Evolutionary conservation across 1,284 basidiomycete genomes (phyloP).

Genomic region (Boletus holoroseus): DNA sequence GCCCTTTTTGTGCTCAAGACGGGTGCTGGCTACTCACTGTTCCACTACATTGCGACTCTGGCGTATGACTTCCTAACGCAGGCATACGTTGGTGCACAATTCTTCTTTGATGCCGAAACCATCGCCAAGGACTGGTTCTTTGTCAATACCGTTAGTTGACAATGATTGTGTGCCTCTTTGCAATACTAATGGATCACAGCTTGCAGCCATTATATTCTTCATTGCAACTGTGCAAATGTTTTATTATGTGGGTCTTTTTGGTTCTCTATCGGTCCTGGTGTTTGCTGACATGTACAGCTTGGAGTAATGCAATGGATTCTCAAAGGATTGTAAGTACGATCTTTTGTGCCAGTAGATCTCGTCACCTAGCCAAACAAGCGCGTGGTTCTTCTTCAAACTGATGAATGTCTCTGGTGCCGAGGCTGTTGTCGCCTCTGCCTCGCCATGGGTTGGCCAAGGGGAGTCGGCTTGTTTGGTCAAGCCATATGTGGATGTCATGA

Average conservation of each 20-base stretch:
- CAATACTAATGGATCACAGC: constrained; percentile 35
- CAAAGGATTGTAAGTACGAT: constrained; percentile 57
- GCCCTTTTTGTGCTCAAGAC: constrained; percentile 85
- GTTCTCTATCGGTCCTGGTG: neutral
- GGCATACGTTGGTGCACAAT: constrained; percentile 59
- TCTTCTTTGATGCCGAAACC: constrained; percentile 71
- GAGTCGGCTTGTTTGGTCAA: constrained; percentile 81
- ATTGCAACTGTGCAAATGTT: constrained; percentile 84
- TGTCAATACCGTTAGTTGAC: constrained; percentile 57
- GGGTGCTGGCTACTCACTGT: constrained; percentile 72
- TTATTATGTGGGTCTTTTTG: constrained; percentile 51
- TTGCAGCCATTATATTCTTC: constrained; percentile 79
- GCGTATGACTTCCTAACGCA: constrained; percentile 68
- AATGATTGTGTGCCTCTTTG: neutral
- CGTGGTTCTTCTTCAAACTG: constrained; percentile 89
- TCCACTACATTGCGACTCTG: constrained; percentile 74
- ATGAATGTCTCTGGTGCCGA: constrained; percentile 87
- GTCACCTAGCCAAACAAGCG: constrained; percentile 40
- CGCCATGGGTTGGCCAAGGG: constrained; percentile 88
- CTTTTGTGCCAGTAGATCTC: neutral
- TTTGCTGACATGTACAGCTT: constrained; percentile 34
- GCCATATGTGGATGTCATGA: constrained; percentile 87
- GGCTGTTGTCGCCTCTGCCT: constrained; percentile 86
- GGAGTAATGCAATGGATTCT: constrained; percentile 89
- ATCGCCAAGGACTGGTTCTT: constrained; percentile 73